Evolutionary conservation across 148 eudicot species (phyloP).

Genomic region (Nepenthes mirabilis): DNA sequence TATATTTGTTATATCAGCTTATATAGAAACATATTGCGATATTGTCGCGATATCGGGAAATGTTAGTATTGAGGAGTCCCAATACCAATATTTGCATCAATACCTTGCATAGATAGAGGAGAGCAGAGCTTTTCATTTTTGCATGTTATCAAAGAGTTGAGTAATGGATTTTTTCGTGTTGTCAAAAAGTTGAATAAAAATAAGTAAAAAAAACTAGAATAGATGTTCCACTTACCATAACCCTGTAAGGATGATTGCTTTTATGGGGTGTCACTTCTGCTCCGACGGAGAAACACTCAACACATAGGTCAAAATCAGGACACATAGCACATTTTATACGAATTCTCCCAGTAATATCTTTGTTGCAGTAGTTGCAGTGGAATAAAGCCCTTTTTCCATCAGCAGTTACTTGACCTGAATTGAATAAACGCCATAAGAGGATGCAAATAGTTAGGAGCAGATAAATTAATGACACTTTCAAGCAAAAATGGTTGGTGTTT

Average conservation of each 20-base stretch:
- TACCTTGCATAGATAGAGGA: no score
- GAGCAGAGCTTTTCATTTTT: no score
- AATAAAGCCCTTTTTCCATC: conserved; percentile 57
- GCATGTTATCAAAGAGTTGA: no score
- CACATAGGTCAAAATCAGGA: conserved; percentile 57
- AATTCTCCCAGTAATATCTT: conserved; percentile 54
- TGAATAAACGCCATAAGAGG: not conserved
- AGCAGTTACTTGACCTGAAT: conserved; percentile 33
- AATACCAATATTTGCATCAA: no score
- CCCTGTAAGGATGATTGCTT: conserved; percentile 60
- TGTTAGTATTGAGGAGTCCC: no score
- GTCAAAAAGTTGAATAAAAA: no score
- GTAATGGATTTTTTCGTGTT: no score
- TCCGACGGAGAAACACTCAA: conserved; percentile 71
- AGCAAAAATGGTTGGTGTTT: not conserved
- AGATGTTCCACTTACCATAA: conserved; percentile 39
- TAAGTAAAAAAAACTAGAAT: not conserved
- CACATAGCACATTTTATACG: conserved; percentile 65
- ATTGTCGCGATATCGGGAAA: no score
- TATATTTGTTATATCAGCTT: no score
- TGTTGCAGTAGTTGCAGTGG: conserved; percentile 70
- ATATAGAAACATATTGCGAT: no score
- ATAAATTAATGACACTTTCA: not conserved
- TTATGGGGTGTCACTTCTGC: conserved; percentile 58
- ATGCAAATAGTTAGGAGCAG: not conserved